Evolutionary conservation across 2,329 filamentous ascomycete species (phyloP).

Genomic region (Cercospora janseana): DNA sequence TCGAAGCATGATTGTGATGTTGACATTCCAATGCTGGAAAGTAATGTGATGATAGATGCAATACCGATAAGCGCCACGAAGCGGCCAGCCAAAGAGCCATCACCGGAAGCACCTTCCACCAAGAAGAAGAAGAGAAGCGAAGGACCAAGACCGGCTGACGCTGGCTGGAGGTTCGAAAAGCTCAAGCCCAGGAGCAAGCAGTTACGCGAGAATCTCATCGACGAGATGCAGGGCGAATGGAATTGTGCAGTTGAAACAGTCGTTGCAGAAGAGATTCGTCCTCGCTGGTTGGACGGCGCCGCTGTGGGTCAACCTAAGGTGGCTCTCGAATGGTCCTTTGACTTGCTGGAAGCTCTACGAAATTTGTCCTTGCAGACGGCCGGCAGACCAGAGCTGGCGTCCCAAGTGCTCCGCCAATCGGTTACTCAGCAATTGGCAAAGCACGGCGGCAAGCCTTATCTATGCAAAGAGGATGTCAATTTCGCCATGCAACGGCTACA

Average conservation of each 20-base stretch:
- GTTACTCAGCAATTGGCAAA: constrained; percentile 1
- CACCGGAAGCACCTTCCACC: background rate
- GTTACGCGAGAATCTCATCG: background rate
- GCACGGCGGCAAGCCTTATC: background rate
- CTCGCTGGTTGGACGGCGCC: background rate
- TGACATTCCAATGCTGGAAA: background rate
- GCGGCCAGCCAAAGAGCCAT: background rate
- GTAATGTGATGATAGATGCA: background rate
- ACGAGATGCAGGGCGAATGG: constrained; percentile 2
- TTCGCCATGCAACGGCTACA: background rate
- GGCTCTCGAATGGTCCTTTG: background rate
- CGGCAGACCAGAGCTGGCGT: background rate
- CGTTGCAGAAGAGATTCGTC: background rate
- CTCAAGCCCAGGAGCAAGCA: background rate
- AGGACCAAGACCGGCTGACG: background rate
- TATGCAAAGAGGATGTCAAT: background rate
- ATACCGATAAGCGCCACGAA: background rate
- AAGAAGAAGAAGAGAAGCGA: background rate
- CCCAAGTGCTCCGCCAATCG: background rate
- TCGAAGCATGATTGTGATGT: constrained; percentile 1
- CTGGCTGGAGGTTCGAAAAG: constrained; percentile 4
- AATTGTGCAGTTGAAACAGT: background rate
- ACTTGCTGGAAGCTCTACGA: constrained; percentile 2
- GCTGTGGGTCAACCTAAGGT: background rate
- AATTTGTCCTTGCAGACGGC: constrained; percentile 1